Evolutionary conservation across 352 stramenopile genomes (phyloP), one percentile per base, ranked within the genome.

Genomic region (Globisporangium nunn): DNA sequence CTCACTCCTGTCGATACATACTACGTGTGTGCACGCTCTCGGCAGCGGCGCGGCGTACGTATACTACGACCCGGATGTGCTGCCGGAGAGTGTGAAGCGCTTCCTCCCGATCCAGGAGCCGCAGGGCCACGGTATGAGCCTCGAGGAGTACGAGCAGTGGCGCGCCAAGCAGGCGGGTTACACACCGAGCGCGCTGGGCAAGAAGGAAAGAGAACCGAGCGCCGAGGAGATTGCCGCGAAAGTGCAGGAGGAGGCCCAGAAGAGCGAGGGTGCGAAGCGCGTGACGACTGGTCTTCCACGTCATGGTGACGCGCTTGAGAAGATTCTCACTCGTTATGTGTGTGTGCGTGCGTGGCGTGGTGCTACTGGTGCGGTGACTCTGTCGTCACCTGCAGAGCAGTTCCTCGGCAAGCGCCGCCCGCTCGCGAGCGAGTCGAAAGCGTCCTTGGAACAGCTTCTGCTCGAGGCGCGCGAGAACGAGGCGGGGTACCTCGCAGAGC

Each of bases 71-170:
- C 85, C 85, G 28, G 85, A 94, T 50, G 82, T 94, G 39, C 61
- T 94, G 31, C 85, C 85, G 5, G 66, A 52, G 52, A 68, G 78
- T 35, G 68, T 94, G 56, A 90, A 90, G 67, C 84, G 81, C 55
- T 88, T 70, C 56, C 65, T 93, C 45, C 81, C 79, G 48, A 94
- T 94, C 59, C 77, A 94, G 56, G 82, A 91, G 47, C 77, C 77
- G 0, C 74, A 88, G 52, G 85, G 85, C 48, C 80, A 89, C 50
- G 82, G 77, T 56, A 94, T 94, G 85, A 93, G 77, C 59, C 71
- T 90, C 40, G 85, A 93, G 57, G 85, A 94, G 64, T 94, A 94
- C 57, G 85, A 94, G 48, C 67, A 86, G 50, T 94, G 85, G 85
- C 85, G 85, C 17, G 80, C 82, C 4, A 74, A 86, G 58, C 85